Evolutionary conservation across 176 grass and related monocot species (phyloP).

Genomic region (Raddia distichophylla): DNA sequence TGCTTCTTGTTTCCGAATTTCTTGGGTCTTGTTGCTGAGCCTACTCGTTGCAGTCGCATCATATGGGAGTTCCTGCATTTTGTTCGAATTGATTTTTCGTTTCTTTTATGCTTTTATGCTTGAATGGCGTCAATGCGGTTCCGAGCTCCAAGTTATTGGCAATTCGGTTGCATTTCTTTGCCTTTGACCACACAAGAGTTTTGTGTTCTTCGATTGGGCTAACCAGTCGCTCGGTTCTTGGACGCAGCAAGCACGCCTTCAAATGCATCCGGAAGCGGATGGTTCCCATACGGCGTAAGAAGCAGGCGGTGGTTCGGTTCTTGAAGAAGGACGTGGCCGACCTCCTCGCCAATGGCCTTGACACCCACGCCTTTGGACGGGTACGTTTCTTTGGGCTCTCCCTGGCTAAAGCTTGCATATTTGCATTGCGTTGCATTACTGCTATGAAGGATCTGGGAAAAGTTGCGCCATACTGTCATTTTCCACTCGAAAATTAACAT

Average conservation of each 20-base stretch:
- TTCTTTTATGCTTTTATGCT: not conserved
- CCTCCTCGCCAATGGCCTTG: constrained; percentile 72
- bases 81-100: not conserved
- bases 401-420: not conserved
- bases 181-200: not conserved
- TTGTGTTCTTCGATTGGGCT: not conserved
- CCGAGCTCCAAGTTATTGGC: not conserved
- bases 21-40: not conserved
- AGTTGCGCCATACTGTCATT: not conserved
- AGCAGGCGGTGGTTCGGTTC: constrained; percentile 78
- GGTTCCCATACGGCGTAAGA: constrained; percentile 73
- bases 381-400: constrained; percentile 31
- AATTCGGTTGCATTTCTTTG: not conserved
- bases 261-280: constrained; percentile 76
- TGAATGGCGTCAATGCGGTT: not conserved
- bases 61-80: constrained; percentile 6
- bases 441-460: not conserved
- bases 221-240: constrained; percentile 18
- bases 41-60: not conserved
- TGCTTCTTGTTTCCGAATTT: not conserved
- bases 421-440: not conserved
- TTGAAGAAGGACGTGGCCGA: constrained; percentile 92
- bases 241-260: constrained; percentile 69
- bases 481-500: not conserved
- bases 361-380: constrained; percentile 71